A percentile compares a stretch with the other conserved stretches of the same genome.
Conservation (phyloP, 2,329 filamentous ascomycete species). For the Achaetomium macrosporum region DNA sequence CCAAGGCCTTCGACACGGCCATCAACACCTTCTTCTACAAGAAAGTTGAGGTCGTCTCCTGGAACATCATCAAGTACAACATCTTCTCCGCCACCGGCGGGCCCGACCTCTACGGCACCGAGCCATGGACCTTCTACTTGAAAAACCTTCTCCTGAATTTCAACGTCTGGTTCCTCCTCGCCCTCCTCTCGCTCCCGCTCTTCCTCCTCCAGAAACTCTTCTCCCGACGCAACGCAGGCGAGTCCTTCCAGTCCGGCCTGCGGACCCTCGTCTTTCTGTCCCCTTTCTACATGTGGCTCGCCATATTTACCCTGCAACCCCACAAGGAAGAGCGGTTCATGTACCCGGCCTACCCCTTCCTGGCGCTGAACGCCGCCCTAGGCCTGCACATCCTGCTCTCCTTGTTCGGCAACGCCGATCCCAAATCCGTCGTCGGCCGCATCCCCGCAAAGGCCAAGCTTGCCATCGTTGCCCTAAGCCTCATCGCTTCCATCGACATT, state of each 20-base stretch:
- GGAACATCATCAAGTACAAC: slow-evolving; percentile 96
- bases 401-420: slow-evolving; percentile 65
- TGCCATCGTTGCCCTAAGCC: slow-evolving; percentile 49
- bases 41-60: slow-evolving; percentile 68
- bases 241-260: slow-evolving; percentile 57
- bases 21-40: slow-evolving; percentile 84
- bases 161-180: slow-evolving; percentile 86
- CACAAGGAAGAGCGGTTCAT: slow-evolving; percentile 99
- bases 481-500: slow-evolving; percentile 59
- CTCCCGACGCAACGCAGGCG: slow-evolving; percentile 52
- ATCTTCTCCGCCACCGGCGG: slow-evolving; percentile 77
- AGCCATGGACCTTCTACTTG: slow-evolving; percentile 95
- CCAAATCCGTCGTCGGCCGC: slow-evolving; percentile 60
- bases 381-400: slow-evolving; percentile 74
- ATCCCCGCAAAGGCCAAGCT: slow-evolving; percentile 74
- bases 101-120: slow-evolving; percentile 88
- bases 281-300: slow-evolving; percentile 93
- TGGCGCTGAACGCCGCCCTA: slow-evolving; percentile 83
- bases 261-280: slow-evolving; percentile 71
- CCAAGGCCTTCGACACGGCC: slow-evolving; percentile 60
- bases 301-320: slow-evolving; percentile 83
- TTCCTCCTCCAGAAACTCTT: slow-evolving; percentile 67
- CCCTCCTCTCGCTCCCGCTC: slow-evolving; percentile 67
- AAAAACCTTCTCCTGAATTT: slow-evolving; percentile 91
- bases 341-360: slow-evolving; percentile 90